Evolutionary conservation across 495 filamentous ascomycete species (phyloP).

Genomic region (Aspergillus hancockii): DNA sequence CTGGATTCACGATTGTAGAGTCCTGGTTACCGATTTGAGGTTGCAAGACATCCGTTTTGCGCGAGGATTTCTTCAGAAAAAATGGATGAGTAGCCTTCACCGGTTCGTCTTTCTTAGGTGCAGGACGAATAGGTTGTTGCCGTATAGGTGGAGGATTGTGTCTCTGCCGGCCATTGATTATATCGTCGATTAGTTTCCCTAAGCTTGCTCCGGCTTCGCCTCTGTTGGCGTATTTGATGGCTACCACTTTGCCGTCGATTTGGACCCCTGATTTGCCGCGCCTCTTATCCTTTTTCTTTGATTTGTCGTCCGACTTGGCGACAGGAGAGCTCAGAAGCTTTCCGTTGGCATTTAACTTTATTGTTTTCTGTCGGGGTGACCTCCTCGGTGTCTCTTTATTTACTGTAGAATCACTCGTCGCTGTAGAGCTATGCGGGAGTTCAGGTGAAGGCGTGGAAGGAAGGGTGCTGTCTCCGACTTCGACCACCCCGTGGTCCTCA

Average conservation of each 20-base stretch:
- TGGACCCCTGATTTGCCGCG: slow-evolving; percentile 18
- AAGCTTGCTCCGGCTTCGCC: slow-evolving; percentile 19
- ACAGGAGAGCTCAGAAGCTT: slow-evolving; percentile 55
- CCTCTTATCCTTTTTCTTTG: slow-evolving; percentile 27
- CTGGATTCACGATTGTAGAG: slow-evolving; percentile 15
- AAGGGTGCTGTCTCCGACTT: not conserved
- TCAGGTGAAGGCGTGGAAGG: not conserved
- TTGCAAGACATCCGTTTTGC: slow-evolving; percentile 13
- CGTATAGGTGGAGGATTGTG: slow-evolving; percentile 7
- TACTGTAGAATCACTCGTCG: not conserved
- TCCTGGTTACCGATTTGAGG: slow-evolving; percentile 20
- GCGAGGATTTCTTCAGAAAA: slow-evolving; percentile 54
- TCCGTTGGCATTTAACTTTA: slow-evolving; percentile 58
- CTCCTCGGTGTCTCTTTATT: slow-evolving; percentile 10
- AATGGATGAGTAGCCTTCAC: slow-evolving; percentile 79
- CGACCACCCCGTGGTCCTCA: not conserved
- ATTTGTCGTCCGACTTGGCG: slow-evolving; percentile 20
- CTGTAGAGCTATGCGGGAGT: not conserved
- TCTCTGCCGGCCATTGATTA: slow-evolving; percentile 37
- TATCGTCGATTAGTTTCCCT: slow-evolving; percentile 53
- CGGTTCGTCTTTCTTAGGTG: slow-evolving; percentile 30
- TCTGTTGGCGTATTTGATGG: slow-evolving; percentile 46
- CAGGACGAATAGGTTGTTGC: slow-evolving; percentile 4
- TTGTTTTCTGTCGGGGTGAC: slow-evolving; percentile 41
- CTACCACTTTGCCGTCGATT: slow-evolving; percentile 37